Conservation (phyloP, 1,284 basidiomycete genomes). For the Tilletiopsis washingtonensis region DNA sequence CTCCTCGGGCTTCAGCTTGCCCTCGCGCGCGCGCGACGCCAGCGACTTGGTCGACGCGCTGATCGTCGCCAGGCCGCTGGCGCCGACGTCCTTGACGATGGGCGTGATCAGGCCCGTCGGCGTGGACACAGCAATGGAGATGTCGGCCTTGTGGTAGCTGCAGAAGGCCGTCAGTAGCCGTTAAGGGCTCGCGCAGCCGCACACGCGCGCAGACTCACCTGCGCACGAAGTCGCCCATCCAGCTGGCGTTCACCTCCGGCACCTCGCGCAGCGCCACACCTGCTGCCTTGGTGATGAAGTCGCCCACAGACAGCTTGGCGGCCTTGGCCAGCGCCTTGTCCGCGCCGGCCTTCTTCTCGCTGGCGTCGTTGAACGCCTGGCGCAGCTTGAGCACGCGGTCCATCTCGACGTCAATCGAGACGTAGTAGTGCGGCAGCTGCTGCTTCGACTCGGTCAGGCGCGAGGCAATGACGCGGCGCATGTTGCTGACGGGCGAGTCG, state of each 20-base stretch:
- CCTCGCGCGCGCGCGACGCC: conserved; percentile 89
- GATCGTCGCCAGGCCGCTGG: conserved; percentile 84
- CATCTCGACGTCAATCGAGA: conserved; percentile 94
- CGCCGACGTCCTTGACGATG: conserved; percentile 85
- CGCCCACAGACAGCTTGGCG: conserved; percentile 87
- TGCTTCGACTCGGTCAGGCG: conserved; percentile 89
- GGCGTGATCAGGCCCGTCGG: conserved; percentile 94
- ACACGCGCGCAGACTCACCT: conserved; percentile 63
- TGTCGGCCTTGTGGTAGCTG: conserved; percentile 84
- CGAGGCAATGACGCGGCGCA: conserved; percentile 85
- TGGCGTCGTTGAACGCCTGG: conserved; percentile 79
- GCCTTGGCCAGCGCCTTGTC: conserved; percentile 63
- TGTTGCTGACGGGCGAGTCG: conserved; percentile 86
- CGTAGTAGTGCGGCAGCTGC: conserved; percentile 92
- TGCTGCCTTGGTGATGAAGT: conserved; percentile 95
- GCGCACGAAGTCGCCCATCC: conserved; percentile 95
- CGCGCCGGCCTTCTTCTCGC: conserved; percentile 33
- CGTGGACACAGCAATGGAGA: conserved; percentile 93
- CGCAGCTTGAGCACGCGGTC: conserved; percentile 89
- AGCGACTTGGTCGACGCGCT: conserved; percentile 85
- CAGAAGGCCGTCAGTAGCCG: background rate
- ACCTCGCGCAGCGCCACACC: conserved; percentile 85
- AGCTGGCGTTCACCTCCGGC: conserved; percentile 94
- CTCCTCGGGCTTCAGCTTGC: conserved; percentile 88
- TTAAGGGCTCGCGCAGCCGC: conserved; percentile 4